Percentiles rank a stretch among this genome's conserved stretches.
Evolutionary conservation across 208 protist species (phyloP).

Genomic region (Leishmania guyanensis): DNA sequence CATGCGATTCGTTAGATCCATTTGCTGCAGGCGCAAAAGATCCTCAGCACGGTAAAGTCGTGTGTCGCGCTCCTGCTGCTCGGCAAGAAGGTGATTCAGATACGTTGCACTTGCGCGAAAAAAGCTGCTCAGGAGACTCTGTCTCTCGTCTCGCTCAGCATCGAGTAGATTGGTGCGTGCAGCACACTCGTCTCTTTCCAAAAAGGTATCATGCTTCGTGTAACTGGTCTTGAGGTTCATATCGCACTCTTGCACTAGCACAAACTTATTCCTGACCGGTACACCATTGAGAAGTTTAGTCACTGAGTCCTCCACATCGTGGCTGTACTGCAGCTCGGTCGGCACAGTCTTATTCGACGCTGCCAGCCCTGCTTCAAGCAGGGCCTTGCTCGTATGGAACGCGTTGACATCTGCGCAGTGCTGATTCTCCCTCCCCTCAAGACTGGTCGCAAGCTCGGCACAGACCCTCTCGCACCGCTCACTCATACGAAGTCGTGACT

Average conservation of each 20-base stretch:
- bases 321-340: conserved; percentile 9
- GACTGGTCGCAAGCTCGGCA: background rate
- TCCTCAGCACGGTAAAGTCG: conserved; percentile 13
- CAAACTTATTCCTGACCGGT: background rate
- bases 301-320: background rate
- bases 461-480: conserved; percentile 16
- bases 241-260: conserved; percentile 4
- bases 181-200: conserved; percentile 14
- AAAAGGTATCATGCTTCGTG: background rate
- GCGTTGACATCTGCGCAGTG: conserved; percentile 8
- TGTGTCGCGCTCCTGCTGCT: background rate
- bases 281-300: conserved; percentile 5
- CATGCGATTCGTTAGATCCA: conserved; percentile 15
- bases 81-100: background rate
- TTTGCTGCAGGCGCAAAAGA: conserved; percentile 21
- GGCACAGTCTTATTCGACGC: conserved; percentile 3
- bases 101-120: background rate
- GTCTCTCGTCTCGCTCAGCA: conserved; percentile 8
- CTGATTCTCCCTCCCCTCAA: conserved; percentile 12
- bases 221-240: background rate
- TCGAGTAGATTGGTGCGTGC: background rate
- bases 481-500: conserved; percentile 8
- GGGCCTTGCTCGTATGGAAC: conserved; percentile 7
- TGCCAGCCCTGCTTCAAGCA: conserved; percentile 11
- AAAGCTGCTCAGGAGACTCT: conserved; percentile 4